phyloP scores from a whole-genome alignment of 768 basidiomycete species.

The Coprinopsis marcescibilis region DNA sequence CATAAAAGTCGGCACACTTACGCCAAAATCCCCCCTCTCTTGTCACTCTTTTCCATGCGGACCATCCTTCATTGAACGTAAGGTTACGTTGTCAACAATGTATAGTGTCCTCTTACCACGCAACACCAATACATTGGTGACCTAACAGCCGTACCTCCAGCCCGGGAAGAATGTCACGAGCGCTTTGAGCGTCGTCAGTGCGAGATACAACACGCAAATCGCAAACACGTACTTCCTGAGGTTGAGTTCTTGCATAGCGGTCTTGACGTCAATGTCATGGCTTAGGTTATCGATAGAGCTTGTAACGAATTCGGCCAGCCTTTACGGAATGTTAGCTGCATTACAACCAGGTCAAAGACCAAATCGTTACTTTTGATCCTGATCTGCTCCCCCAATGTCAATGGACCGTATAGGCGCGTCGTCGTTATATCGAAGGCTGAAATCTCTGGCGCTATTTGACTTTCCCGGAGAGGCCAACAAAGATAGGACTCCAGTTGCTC shows the following conservation, averaged over 20 bases:
- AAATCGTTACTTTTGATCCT: conserved; percentile 37
- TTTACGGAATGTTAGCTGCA: conserved; percentile 18
- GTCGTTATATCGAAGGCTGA: conserved; percentile 44
- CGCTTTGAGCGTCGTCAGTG: conserved; percentile 23
- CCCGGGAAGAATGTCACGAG: conserved; percentile 57
- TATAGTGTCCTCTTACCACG: conserved; percentile 39
- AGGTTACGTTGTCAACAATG: background rate
- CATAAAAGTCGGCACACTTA: conserved; percentile 20
- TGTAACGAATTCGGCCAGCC: conserved; percentile 60
- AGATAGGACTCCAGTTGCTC: background rate
- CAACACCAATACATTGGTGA: conserved; percentile 75
- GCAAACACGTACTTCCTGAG: conserved; percentile 38
- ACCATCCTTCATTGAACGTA: conserved; percentile 50
- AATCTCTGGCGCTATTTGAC: conserved; percentile 23
- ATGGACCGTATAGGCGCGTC: conserved; percentile 43
- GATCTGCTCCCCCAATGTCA: conserved; percentile 56
- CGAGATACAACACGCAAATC: background rate
- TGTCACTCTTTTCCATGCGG: conserved; percentile 45
- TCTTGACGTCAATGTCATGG: conserved; percentile 45
- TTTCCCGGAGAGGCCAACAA: background rate
- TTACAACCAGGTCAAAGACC: background rate
- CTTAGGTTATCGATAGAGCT: conserved; percentile 52
- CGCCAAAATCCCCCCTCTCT: conserved; percentile 64
- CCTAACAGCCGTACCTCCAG: conserved; percentile 64
- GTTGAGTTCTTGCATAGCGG: conserved; percentile 47